These are phyloP conservation scores for Trichomonas vaginalis DNA, from an alignment of 208 protist genomes.

Conservation along the genomic window DNA sequence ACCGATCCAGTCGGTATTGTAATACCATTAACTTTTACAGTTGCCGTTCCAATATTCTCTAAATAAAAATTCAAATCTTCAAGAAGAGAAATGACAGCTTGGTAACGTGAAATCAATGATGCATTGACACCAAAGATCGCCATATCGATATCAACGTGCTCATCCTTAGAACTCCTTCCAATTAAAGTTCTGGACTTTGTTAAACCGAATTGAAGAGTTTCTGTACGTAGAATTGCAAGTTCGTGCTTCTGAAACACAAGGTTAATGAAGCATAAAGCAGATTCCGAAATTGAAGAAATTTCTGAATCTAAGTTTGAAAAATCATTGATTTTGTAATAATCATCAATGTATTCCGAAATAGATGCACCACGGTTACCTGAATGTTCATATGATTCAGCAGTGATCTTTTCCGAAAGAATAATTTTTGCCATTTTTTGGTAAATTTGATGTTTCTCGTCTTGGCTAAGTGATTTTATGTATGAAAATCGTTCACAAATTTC, in stretches of 20 bases:
- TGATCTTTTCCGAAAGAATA: not conserved
- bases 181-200: not conserved
- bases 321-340: not conserved
- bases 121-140: not conserved
- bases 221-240: not conserved
- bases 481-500: not conserved
- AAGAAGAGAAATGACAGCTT: not conserved
- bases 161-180: not conserved
- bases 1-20: not conserved
- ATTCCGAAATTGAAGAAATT: not conserved
- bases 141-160: not conserved
- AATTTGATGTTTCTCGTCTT: not conserved
- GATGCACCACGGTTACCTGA: no score
- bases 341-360: not conserved
- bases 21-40: not conserved
- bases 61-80: constrained; percentile 9
- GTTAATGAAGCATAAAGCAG: not conserved
- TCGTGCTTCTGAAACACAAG: not conserved
- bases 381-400: not conserved
- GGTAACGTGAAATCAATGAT: not conserved
- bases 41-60: not conserved
- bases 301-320: not conserved
- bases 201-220: not conserved
- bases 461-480: not conserved
- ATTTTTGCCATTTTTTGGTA: not conserved